phyloP scores from a whole-genome alignment of 768 basidiomycete species.

The Termitomyces heimii region DNA sequence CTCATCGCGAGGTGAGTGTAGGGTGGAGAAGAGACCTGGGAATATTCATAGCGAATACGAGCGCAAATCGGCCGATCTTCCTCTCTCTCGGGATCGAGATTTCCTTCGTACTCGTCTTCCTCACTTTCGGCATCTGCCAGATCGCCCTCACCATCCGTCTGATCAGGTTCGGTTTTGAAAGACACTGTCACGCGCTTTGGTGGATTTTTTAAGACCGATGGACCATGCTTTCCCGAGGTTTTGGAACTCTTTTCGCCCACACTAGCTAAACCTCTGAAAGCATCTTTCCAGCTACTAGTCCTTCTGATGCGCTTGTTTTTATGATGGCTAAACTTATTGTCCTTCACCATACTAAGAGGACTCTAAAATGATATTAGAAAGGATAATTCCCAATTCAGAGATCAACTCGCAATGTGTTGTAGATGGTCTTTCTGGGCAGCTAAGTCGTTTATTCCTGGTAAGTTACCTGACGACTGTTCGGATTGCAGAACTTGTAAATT shows the following conservation, averaged over 20 bases:
- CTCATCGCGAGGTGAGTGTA: conserved; percentile 22
- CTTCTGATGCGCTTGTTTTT: conserved; percentile 45
- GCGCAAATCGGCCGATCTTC: conserved; percentile 74
- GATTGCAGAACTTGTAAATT: conserved; percentile 80
- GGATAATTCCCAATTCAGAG: not conserved
- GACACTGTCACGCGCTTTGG: not conserved
- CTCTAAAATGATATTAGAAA: conserved; percentile 33
- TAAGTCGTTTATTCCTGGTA: conserved; percentile 65
- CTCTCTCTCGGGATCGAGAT: conserved; percentile 39
- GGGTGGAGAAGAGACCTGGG: conserved; percentile 12
- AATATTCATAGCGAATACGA: conserved; percentile 59
- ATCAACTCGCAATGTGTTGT: conserved; percentile 56
- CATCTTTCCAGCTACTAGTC: conserved; percentile 56
- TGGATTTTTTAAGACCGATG: conserved; percentile 23
- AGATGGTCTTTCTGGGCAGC: conserved; percentile 85
- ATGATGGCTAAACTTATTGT: conserved; percentile 36
- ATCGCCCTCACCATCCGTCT: conserved; percentile 40
- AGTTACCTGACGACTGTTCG: conserved; percentile 81
- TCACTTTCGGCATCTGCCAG: conserved; percentile 51
- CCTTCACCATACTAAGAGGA: conserved; percentile 87
- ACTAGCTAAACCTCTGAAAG: conserved; percentile 41
- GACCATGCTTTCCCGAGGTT: conserved; percentile 11
- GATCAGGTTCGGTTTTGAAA: conserved; percentile 8
- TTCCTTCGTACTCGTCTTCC: conserved; percentile 45
- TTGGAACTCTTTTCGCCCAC: conserved; percentile 28